Base-by-base conservation (phyloP, 2,329 filamentous ascomycete genomes). In the Fonsecaea nubica region DNA sequence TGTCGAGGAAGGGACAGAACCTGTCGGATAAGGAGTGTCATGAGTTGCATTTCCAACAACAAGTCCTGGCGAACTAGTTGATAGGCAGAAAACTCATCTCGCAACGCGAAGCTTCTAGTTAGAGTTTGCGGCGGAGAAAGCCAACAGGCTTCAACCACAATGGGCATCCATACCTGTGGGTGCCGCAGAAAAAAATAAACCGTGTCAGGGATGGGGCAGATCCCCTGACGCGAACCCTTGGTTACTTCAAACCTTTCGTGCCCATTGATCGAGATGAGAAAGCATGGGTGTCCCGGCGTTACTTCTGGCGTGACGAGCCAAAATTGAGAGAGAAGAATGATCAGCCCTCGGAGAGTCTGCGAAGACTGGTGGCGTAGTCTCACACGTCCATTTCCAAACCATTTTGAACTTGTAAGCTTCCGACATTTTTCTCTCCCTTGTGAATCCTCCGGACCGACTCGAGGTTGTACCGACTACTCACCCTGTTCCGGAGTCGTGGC, bases 51-150 rank as follows among this genome's bases (percentile, higher is more conserved):
- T 50, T 45, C 10, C 45, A 9, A 9, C 18, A 50, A 50, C 3
- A 10, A 25, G 5, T 12, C 25, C 45, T 21, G 3, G 45, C 45
- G 18, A 25, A 9, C 25, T 7, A 50, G 18, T 50, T 25, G 21
- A 50, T 50, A 50, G 45, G 45, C 45, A 25, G 45, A 50, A 50
- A 50, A 50, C 18, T 50, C 45, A 25, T 50, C 45, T 50, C 45
- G 45, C 45, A 50, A 25, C 18, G 45, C 45, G 12, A 50, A 25
- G 15, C 45, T n/a, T n/a, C 18, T 21, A 12, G 9, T 25, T 50
- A 50, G 45, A 50, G 18, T 50, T 50, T 50, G 45, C n/a, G 25
- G 18, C 45, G 45, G 42, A 50, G 45, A 50, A 50, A 25, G 6
- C 45, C 45, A 25, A 21, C 18, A 50, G 45, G 45, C 45, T 50